Percentiles rank a stretch among this genome's conserved stretches.
phyloP scores from a whole-genome alignment of 371 early-diverging fungal species.

The Quaeritorhiza haematococci region DNA sequence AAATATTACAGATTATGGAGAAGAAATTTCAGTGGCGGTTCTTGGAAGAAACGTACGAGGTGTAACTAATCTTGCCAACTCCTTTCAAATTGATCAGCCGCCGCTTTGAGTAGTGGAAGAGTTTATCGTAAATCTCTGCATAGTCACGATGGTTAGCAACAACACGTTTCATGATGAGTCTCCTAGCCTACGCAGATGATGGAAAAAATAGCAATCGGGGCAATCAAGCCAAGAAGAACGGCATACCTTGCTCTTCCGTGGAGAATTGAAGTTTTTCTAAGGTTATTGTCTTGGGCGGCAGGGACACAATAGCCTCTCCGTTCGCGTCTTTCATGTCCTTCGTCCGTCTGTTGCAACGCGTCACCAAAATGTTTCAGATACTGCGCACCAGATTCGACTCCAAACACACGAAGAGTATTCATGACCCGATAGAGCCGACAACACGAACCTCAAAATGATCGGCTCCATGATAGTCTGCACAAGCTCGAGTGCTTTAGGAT shows the following conservation, averaged over 20 bases:
- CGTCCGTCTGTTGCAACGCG: conserved; percentile 48
- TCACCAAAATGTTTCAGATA: background rate
- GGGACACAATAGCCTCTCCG: conserved; percentile 55
- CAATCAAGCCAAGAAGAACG: background rate
- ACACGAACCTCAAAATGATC: conserved; percentile 44
- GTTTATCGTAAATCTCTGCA: conserved; percentile 10
- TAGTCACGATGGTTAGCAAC: background rate
- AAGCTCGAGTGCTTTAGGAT: conserved; percentile 48
- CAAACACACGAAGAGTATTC: background rate
- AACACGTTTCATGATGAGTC: conserved; percentile 46
- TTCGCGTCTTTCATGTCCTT: conserved; percentile 51
- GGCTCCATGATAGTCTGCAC: conserved; percentile 65
- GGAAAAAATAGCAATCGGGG: no score
- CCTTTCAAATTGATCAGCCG: conserved; percentile 40
- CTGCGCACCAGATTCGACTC: background rate
- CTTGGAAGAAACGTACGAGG: background rate
- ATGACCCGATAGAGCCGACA: background rate
- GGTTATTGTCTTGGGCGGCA: conserved; percentile 56
- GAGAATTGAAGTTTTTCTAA: conserved; percentile 56
- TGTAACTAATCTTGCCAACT: conserved; percentile 36
- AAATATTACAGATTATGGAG: background rate
- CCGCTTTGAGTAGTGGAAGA: conserved; percentile 43
- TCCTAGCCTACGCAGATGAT: no score
- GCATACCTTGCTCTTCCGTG: conserved; percentile 24
- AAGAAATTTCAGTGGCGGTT: background rate